Base-by-base conservation (phyloP, 257 asterid genomes). In the Penstemon eatonii region DNA sequence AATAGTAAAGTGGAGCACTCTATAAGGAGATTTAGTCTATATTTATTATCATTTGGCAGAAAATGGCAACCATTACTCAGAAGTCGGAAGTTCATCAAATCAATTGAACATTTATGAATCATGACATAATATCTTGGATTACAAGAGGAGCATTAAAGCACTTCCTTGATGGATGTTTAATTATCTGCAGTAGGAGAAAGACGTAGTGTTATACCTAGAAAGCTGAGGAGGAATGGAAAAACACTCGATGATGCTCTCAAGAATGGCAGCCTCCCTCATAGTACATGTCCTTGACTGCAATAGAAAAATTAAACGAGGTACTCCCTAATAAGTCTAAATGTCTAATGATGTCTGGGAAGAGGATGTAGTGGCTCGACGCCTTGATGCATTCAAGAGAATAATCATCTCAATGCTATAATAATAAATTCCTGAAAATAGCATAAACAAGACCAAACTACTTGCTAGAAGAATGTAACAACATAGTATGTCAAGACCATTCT, bases 191-290 rank as follows among this genome's bases (percentile, higher is more conserved):
- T 53, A 37, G 36, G 4, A 19, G 50, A 41, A 15, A 40, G 18
- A 12, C 33, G 25, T 4, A 19, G 11, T 13, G 6, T 5, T 7
- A 62, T 84, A 92, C 98, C 98, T 92, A 52, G 98, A 87, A 81
- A 87, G 98, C 72, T 86, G 96, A 72, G 84, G 90, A 46, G 98
- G 98, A 70, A 92, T 81, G n/a, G 96, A 89, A 36, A 84, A 72
- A 82, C 89, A 89, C 86, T 92, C 80, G 59, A 92, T 76, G 78
- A 92, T 76, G 82, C 98, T 89, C 60, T 96, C 96, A 65, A 92
- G 59, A 38, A 92, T 92, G 41, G 84, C 96, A 73, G 98, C 98
- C 73, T 92, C 98, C 82, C 92, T 83, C 68, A 89, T 67, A 68
- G 76, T 83, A 81, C 98, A 92, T 11, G 96, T 86, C 78, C 85